Percentiles rank a stretch among this genome's conserved stretches.
Evolutionary conservation across 2,329 filamentous ascomycete genomes (phyloP).

Genomic region (Simplicillium sp.): DNA sequence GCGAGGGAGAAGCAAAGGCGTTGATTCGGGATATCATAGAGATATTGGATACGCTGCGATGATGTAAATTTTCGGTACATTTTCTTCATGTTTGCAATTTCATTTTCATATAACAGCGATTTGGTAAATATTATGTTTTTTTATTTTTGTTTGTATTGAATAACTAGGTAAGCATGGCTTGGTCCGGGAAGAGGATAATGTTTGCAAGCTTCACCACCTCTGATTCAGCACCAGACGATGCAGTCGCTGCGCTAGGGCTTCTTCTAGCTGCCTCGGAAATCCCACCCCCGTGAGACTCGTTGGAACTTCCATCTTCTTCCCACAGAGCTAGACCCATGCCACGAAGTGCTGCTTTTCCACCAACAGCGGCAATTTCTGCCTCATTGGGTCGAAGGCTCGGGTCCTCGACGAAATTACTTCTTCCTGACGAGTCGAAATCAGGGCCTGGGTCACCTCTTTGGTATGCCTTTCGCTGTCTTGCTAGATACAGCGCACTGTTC

Average conservation of each 20-base stretch:
- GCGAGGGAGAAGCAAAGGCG: conserved; percentile 12
- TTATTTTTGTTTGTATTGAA: not conserved
- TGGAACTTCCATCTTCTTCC: conserved; percentile 18
- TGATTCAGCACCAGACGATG: conserved; percentile 31
- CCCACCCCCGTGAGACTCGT: conserved; percentile 15
- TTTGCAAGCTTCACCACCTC: conserved; percentile 45
- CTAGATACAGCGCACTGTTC: conserved; percentile 47
- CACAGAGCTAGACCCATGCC: conserved; percentile 51
- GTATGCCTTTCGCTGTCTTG: conserved; percentile 48
- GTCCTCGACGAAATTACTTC: conserved; percentile 37
- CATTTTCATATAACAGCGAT: not conserved
- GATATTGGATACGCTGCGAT: not conserved
- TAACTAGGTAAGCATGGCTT: conserved; percentile 23
- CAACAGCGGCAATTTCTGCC: conserved; percentile 39
- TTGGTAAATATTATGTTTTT: not conserved
- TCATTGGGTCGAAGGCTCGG: conserved; percentile 37
- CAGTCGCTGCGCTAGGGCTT: conserved; percentile 14
- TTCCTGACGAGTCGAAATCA: conserved; percentile 45
- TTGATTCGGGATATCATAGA: conserved; percentile 16
- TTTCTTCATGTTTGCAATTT: too few species aligned
- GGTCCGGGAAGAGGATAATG: conserved; percentile 46
- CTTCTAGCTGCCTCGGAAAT: conserved; percentile 11
- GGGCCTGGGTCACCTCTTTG: conserved; percentile 42
- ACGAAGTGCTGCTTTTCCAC: conserved; percentile 38
- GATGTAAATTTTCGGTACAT: not conserved